A percentile compares a stretch with the other conserved stretches of the same genome.
Conservation (phyloP, 1,284 basidiomycete genomes). For the Boletellus dicymbophilus region DNA sequence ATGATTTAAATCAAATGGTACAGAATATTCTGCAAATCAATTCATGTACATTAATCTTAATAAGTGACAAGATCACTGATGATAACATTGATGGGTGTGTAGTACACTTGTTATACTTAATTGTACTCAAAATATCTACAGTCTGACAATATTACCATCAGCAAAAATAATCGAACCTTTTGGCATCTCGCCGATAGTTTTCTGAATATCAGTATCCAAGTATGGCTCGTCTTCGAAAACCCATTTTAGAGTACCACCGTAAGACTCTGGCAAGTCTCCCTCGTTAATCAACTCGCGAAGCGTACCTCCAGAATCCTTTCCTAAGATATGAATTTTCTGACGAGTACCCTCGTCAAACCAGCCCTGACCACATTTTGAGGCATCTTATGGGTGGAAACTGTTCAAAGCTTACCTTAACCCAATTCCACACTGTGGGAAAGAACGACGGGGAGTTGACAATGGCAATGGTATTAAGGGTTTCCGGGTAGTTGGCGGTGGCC, state of each 20-base stretch:
- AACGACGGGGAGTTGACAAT: conserved; percentile 77
- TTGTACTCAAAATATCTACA: conserved; percentile 1
- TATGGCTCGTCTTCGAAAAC: conserved; percentile 60
- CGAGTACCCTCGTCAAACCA: conserved; percentile 81
- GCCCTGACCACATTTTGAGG: conserved; percentile 37
- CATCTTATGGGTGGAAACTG: background rate
- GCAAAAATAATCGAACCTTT: conserved; percentile 53
- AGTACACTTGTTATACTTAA: background rate
- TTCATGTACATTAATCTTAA: too few species aligned
- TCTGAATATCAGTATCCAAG: conserved; percentile 49
- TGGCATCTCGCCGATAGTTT: conserved; percentile 46
- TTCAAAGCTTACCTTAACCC: conserved; percentile 60
- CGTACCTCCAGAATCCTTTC: conserved; percentile 51
- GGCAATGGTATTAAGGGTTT: conserved; percentile 64
- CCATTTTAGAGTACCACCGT: conserved; percentile 74
- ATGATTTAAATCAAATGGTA: too few species aligned
- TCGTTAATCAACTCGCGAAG: conserved; percentile 55
- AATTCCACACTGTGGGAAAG: conserved; percentile 77
- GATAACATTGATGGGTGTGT: too few species aligned
- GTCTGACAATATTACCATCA: conserved; percentile 39
- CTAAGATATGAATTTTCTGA: conserved; percentile 69
- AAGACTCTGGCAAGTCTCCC: conserved; percentile 59
- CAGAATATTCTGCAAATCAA: too few species aligned
- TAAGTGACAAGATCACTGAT: too few species aligned
- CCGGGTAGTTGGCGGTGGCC: conserved; percentile 79